Evolutionary conservation across 305 asterid genomes (phyloP), one percentile per base, ranked within the genome.

Genomic region (Fraxinus floribunda): DNA sequence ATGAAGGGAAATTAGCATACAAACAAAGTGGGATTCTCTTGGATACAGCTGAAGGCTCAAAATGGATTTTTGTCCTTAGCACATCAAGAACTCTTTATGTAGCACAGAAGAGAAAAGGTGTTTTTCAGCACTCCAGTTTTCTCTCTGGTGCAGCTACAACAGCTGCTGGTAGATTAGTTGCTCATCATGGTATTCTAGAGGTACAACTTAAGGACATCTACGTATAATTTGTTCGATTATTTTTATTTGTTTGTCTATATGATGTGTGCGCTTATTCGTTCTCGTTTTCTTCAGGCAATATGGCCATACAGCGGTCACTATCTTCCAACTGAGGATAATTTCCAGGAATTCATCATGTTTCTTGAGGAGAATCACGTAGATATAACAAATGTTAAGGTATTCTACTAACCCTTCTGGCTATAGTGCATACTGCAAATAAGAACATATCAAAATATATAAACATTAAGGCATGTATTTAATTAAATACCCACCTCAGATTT

Each of bases 11-110:
- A 77, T 78, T 92, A 29, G 79, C 81, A 46, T 88, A 86, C 86
- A 90, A 87, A 87, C 86, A 88, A 82, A 87, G 82, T 76, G 94
- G 90, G 18, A 66, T 68, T 34, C 80, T 83, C 0, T 73, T 92
- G 87, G 76, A 90, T 60, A 90, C 97, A 10, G 85, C 44, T 26
- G 92, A 89, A 81, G 73, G 86, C 9, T 89, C 90, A 0, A 90
- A 93, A 87, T 93, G 97, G 97, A 93, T 93, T 24, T 93, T 93
- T 46, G 94, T 93, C 29, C 91, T 93, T 1, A 91, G 95, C 87
- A 88, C 97, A 1, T 80, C 91, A 2, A 89, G 92, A 73, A 44
- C 73, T 68, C 85, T 91, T 34, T 93, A 91, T 13, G 89, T 90
- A 18, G 97, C 89, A 75, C 86, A 78, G 81, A 93, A 93, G 75